These are phyloP conservation scores for Alloascoidea hylecoeti DNA, from an alignment of 805 yeast genomes.

Conservation along the genomic window DNA sequence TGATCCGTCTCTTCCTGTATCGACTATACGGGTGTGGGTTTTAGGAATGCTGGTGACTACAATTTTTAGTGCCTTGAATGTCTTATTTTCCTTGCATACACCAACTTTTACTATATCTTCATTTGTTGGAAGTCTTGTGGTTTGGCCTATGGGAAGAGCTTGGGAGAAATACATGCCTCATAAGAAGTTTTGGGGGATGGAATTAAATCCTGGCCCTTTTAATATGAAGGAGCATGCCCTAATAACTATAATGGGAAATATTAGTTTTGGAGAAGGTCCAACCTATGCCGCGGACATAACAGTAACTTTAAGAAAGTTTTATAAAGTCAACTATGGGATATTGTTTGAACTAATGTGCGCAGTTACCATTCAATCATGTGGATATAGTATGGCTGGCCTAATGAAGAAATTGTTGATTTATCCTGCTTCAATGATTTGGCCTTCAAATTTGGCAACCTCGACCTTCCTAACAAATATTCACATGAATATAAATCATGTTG, in stretches of 20 bases:
- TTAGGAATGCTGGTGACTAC: conserved; percentile 38
- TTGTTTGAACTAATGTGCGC: conserved; percentile 41
- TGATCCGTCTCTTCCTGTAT: conserved; percentile 32
- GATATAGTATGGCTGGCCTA: conserved; percentile 56
- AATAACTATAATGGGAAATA: conserved; percentile 21
- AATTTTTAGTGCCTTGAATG: conserved; percentile 43
- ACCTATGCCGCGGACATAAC: conserved; percentile 38
- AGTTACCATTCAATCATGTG: conserved; percentile 46
- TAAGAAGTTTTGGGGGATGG: conserved; percentile 13
- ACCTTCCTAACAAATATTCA: conserved; percentile 39
- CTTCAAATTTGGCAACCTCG: conserved; percentile 31
- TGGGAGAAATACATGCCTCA: conserved; percentile 27
- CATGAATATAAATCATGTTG: conserved; percentile 31
- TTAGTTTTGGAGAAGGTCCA: conserved; percentile 18
- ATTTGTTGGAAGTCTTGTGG: conserved; percentile 42
- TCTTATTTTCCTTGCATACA: conserved; percentile 41
- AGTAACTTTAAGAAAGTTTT: conserved; percentile 32
- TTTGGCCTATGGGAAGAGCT: conserved; percentile 48
- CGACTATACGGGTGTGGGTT: conserved; percentile 41
- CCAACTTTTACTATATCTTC: conserved; percentile 39
- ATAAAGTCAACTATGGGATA: conserved; percentile 26
- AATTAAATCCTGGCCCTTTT: conserved; percentile 30
- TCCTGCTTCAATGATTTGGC: conserved; percentile 43
- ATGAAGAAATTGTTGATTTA: conserved; percentile 40
- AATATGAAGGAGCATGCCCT: conserved; percentile 28